phyloP scores from a whole-genome alignment of 257 asterid genomes.

The Penstemon eatonii region DNA sequence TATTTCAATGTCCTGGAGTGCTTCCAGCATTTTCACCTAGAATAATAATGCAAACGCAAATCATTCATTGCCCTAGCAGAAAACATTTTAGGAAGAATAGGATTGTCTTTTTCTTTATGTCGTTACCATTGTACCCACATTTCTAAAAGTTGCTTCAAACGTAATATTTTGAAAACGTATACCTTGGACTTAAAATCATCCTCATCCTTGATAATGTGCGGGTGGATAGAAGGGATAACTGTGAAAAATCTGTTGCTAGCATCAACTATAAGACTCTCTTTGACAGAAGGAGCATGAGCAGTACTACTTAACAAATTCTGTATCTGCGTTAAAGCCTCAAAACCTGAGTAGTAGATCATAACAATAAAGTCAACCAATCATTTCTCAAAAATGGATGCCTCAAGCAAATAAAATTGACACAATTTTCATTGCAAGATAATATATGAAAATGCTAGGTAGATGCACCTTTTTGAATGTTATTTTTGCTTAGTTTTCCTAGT shows the following conservation, averaged over 20 bases:
- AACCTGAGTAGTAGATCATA: conserved; percentile 54
- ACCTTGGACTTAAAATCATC: conserved; percentile 86
- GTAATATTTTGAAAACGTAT: conserved; percentile 1
- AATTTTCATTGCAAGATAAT: conserved; percentile 7
- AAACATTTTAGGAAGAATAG: not conserved
- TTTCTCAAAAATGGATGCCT: conserved; percentile 20
- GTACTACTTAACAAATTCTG: conserved; percentile 62
- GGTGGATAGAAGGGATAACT: conserved; percentile 89
- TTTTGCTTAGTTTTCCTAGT: conserved; percentile 92
- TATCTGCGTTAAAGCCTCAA: conserved; percentile 92
- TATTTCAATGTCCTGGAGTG: conserved; percentile 97
- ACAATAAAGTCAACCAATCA: conserved; percentile 2
- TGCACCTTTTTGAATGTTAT: conserved; percentile 84
- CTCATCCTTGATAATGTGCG: conserved; percentile 83
- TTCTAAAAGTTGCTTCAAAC: not conserved
- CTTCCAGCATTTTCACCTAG: conserved; percentile 98
- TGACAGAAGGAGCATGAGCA: conserved; percentile 45
- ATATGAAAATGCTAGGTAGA: conserved; percentile 10
- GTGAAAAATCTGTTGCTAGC: conserved; percentile 98
- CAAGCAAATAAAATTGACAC: conserved; percentile 16
- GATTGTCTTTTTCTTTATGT: not conserved
- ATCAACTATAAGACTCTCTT: conserved; percentile 74
- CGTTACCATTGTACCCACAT: not conserved
- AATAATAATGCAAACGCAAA: conserved; percentile 21
- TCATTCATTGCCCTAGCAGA: conserved; percentile 9